Percentiles rank a stretch among this genome's conserved stretches.
Evolutionary conservation across 257 asterid genomes (phyloP).

Genomic region (Euphrasia confusa): DNA sequence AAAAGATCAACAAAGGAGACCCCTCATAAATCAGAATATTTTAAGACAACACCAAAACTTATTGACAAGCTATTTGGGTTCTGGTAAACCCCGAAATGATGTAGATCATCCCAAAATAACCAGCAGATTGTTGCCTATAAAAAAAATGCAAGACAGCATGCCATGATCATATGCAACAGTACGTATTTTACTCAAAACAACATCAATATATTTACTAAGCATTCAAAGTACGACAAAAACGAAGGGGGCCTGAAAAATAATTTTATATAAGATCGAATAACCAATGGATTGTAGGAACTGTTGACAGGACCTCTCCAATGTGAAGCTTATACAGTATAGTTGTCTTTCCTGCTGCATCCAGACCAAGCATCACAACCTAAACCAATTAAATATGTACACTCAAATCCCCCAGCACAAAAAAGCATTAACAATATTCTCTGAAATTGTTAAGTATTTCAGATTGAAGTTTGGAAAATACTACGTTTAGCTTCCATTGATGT

Average conservation of each 20-base stretch:
- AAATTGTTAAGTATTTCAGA: neutral
- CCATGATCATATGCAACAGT: too few relatives aligned
- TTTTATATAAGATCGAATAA: slow-evolving; percentile 16
- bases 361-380: slow-evolving; percentile 99
- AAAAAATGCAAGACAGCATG: too few relatives aligned
- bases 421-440: too few relatives aligned
- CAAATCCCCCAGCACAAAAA: slow-evolving; percentile 9
- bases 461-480: too few relatives aligned
- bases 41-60: too few relatives aligned
- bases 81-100: too few relatives aligned
- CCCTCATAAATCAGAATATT: too few relatives aligned
- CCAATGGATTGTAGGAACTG: slow-evolving; percentile 97
- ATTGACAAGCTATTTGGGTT: too few relatives aligned
- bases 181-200: too few relatives aligned
- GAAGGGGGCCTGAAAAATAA: neutral
- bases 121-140: too few relatives aligned
- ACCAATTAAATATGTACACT: slow-evolving; percentile 12
- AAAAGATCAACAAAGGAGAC: too few relatives aligned
- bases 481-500: neutral
- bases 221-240: slow-evolving; percentile 11
- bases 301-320: slow-evolving; percentile 95
- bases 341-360: slow-evolving; percentile 99
- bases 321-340: slow-evolving; percentile 94
- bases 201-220: neutral
- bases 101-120: too few relatives aligned